phyloP scores from a whole-genome alignment of 1,284 basidiomycete genomes.

The Xanthoconium separans region DNA sequence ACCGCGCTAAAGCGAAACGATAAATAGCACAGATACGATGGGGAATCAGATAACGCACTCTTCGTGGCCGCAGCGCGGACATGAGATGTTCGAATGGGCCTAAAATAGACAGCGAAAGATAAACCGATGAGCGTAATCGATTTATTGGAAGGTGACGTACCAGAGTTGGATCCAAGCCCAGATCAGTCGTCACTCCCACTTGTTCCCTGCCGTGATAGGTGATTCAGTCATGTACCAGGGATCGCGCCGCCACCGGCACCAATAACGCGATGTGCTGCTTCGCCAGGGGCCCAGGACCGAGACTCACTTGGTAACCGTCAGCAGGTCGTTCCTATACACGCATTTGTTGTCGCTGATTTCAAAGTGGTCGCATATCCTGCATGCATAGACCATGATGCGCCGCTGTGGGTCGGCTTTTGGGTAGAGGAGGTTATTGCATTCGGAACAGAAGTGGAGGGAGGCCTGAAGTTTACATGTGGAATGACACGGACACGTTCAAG shows the following conservation, averaged over 20 bases:
- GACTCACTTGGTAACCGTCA: conserved; percentile 90
- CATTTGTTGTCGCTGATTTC: conserved; percentile 86
- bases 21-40: conserved; percentile 4
- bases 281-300: background rate
- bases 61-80: conserved; percentile 68
- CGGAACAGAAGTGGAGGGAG: conserved; percentile 83
- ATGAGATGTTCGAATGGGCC: conserved; percentile 73
- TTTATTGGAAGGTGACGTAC: conserved; percentile 40
- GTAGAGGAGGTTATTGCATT: conserved; percentile 95
- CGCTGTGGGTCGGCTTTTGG: conserved; percentile 88
- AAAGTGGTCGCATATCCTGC: conserved; percentile 89
- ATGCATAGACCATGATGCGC: conserved; percentile 88
- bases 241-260: conserved; percentile 13
- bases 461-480: conserved; percentile 41
- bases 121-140: background rate
- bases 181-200: conserved; percentile 86
- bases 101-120: conserved; percentile 26
- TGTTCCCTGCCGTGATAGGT: conserved; percentile 66
- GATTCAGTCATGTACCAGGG: background rate
- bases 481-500: background rate
- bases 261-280: background rate
- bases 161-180: conserved; percentile 90
- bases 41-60: conserved; percentile 51
- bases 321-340: conserved; percentile 92
- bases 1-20: conserved; percentile 63